Conservation (phyloP, 1,139 yeast genomes). For the Nakaseomyces sp. region DNA sequence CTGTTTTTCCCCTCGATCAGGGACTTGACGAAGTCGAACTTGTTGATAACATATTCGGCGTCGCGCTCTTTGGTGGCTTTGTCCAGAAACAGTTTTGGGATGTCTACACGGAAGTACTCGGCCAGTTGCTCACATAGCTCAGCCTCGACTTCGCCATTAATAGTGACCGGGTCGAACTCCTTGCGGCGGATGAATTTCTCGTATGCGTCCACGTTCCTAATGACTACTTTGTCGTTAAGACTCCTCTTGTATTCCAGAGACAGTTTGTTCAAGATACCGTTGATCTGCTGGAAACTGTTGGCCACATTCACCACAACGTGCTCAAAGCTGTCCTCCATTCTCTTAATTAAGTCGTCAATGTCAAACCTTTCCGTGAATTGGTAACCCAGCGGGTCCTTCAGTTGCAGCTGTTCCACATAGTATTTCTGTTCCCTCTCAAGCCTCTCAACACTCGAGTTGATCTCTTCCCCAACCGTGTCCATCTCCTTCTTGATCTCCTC, state of each 20-base stretch:
- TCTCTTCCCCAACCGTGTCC: constrained; percentile 1
- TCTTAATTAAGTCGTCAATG: constrained; percentile 12
- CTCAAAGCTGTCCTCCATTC: constrained; percentile 18
- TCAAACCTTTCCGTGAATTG: constrained; percentile 19
- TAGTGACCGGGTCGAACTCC: constrained; percentile 9
- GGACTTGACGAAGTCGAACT: constrained; percentile 22
- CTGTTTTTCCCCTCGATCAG: constrained; percentile 20
- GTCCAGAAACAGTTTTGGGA: constrained; percentile 25
- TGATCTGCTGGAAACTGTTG: constrained; percentile 21
- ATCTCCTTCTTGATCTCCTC: constrained; percentile 15
- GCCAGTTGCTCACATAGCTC: constrained; percentile 23
- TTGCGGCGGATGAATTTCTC: constrained; percentile 12
- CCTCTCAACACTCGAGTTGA: constrained; percentile 2
- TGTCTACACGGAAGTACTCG: constrained; percentile 22
- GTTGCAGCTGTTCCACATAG: constrained; percentile 16
- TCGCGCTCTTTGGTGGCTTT: constrained; percentile 20
- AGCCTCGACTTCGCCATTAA: constrained; percentile 19
- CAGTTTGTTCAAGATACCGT: constrained; percentile 26
- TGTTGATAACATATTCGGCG: constrained; percentile 23
- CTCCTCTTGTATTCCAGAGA: constrained; percentile 27
- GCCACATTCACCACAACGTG: constrained; percentile 16
- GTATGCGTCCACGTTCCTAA: constrained; percentile 21
- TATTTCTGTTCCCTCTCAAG: constrained; percentile 14
- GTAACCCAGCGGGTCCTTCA: constrained; percentile 20
- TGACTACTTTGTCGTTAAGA: constrained; percentile 34